Base-by-base conservation (phyloP, 441 rosid species). In the Corymbia calophylla region DNA sequence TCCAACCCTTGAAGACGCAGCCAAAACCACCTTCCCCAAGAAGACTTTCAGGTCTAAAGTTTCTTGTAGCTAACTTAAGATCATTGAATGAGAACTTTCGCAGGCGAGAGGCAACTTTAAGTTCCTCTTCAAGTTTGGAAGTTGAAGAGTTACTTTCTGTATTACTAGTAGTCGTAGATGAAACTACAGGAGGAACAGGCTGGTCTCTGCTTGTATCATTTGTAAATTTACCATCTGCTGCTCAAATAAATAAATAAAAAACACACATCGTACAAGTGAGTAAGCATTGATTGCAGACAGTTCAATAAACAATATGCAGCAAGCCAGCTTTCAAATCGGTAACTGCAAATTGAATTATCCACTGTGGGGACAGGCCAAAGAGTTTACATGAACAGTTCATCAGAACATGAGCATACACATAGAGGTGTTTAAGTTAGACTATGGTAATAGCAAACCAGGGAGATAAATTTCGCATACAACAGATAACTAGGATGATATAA, bases 1-100 rank as follows among this genome's bases (percentile, higher is more conserved):
- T 95, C 99, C 99, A 98, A 10, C 99, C 99, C 93, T 97, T 98
- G 90, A 97, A 98, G 87, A 98, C 99, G 89, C 99, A 97, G 90
- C 99, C 99, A 93, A 98, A 98, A 31, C 99, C 99, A 88, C 99
- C 99, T 95, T 98, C 99, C 1, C 99, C 99, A 51, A 98, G 98
- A 73, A 98, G 99, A 93, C 98, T 96, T 90, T 98, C 99, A 1
- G 98, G 99, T 94, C 98, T 97, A 92, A 98, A 98, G 93, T 98
- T 98, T 92, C 99, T 94, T 88, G 99, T 98, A 49, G 99, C 99
- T 89, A 96, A 88, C 94, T 97, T 98, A 53, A 97, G 97, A 93
- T 98, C 99, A 92, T 94, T 95, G 93, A 98, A 98, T 91, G 96
- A 47, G 89, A 97, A 98, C 91, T 98, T 96, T 91, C 97, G 94